phyloP scores from a whole-genome alignment of 768 basidiomycete species.

The Agaricus sinodeliciosus region DNA sequence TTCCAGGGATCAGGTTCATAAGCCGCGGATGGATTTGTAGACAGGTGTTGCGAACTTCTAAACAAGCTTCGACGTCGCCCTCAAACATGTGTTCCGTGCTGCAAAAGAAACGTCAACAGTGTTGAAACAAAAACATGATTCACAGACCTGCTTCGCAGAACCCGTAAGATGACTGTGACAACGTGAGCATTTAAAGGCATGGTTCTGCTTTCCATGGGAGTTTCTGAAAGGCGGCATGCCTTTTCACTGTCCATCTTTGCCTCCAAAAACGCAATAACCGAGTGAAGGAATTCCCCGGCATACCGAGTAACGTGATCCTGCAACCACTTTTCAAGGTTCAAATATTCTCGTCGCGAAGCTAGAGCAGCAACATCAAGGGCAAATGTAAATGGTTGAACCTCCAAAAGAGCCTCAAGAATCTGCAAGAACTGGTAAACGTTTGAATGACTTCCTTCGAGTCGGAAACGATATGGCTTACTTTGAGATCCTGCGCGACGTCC shows the following conservation, averaged over 20 bases:
- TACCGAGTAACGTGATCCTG: constrained; percentile 79
- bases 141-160: constrained; percentile 75
- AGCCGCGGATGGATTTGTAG: constrained; percentile 94
- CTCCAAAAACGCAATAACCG: constrained; percentile 84
- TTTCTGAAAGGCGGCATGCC: constrained; percentile 65
- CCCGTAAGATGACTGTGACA: constrained; percentile 87
- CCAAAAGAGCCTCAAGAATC: constrained; percentile 91
- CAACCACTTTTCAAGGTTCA: constrained; percentile 97
- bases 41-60: constrained; percentile 88
- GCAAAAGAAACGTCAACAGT: constrained; percentile 2
- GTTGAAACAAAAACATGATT: background rate
- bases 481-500: constrained; percentile 92
- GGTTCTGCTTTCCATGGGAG: constrained; percentile 69
- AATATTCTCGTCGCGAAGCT: constrained; percentile 87
- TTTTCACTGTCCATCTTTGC: constrained; percentile 93
- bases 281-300: constrained; percentile 80
- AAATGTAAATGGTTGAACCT: constrained; percentile 83
- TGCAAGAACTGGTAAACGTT: constrained; percentile 21
- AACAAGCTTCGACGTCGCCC: constrained; percentile 77
- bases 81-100: constrained; percentile 72
- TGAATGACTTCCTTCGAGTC: background rate
- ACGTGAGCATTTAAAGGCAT: constrained; percentile 85
- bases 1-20: constrained; percentile 85
- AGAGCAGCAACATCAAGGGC: constrained; percentile 92
- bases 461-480: constrained; percentile 41